Conservation (phyloP, 2,329 filamentous ascomycete genomes). For the Golovinomyces cichoracearum region DNA sequence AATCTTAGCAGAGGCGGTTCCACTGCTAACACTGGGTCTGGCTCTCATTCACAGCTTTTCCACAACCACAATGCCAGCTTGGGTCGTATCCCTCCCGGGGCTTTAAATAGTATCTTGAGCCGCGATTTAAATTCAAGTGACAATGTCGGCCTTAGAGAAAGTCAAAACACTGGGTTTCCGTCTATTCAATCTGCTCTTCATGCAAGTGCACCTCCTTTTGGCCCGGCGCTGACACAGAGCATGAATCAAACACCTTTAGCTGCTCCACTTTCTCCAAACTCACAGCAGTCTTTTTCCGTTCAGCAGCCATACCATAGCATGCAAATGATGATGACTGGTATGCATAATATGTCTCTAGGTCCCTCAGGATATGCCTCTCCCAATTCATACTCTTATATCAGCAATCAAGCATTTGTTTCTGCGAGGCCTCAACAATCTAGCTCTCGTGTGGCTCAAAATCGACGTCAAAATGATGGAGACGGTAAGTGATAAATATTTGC, state of each 20-base stretch:
- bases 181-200: constrained; percentile 50
- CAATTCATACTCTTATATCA: constrained; percentile 22
- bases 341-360: constrained; percentile 37
- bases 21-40: constrained; percentile 16
- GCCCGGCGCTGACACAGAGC: constrained; percentile 27
- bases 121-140: constrained; percentile 31
- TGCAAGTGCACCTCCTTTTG: constrained; percentile 54
- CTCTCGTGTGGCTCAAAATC: constrained; percentile 45
- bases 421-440: constrained; percentile 16
- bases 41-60: constrained; percentile 32
- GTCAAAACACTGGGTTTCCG: constrained; percentile 24
- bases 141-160: constrained; percentile 17
- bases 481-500: constrained; percentile 27
- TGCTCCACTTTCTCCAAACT: constrained; percentile 10
- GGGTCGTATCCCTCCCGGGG: constrained; percentile 46
- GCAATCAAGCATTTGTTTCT: background rate
- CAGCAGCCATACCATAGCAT: constrained; percentile 18
- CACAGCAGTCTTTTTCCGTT: constrained; percentile 7
- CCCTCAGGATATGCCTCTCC: constrained; percentile 28
- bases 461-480: constrained; percentile 48
- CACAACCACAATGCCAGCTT: constrained; percentile 59
- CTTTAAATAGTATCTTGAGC: constrained; percentile 41
- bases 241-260: constrained; percentile 11
- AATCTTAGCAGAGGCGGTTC: constrained; percentile 15
- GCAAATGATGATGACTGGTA: constrained; percentile 38